These are phyloP conservation scores for Pterocarpus macrocarpus DNA, from an alignment of 306 rosid species.

Conservation along the genomic window DNA sequence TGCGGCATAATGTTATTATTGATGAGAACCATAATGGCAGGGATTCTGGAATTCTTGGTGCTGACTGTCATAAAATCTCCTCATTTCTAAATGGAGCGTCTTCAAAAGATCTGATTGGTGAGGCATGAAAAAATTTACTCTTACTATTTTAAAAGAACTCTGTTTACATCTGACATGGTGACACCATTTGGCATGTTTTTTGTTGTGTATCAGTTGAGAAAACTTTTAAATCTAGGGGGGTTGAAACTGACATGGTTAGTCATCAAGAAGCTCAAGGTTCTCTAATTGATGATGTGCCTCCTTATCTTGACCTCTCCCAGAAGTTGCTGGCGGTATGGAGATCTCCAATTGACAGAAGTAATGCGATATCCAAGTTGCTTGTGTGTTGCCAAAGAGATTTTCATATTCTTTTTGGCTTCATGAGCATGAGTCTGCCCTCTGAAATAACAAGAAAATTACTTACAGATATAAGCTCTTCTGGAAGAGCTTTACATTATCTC, in stretches of 20 bases:
- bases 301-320: conserved; percentile 69
- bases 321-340: conserved; percentile 78
- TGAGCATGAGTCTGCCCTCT: conserved; percentile 55
- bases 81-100: conserved; percentile 48
- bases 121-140: conserved; percentile 45
- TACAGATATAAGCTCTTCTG: conserved; percentile 58
- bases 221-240: conserved; percentile 54
- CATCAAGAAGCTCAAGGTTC: conserved; percentile 52
- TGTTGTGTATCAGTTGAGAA: conserved; percentile 43
- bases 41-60: conserved; percentile 54
- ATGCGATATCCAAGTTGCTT: conserved; percentile 70
- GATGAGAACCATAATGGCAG: conserved; percentile 51
- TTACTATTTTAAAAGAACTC: conserved; percentile 13
- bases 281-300: conserved; percentile 46
- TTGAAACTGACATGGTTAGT: conserved; percentile 58
- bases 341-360: conserved; percentile 61
- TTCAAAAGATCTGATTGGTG: conserved; percentile 54
- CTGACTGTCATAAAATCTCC: conserved; percentile 42
- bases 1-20: conserved; percentile 27
- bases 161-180: conserved; percentile 42
- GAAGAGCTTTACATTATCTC: conserved; percentile 46
- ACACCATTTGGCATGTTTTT: conserved; percentile 35
- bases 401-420: conserved; percentile 75
- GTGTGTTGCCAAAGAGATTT: conserved; percentile 73
- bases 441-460: conserved; percentile 56